Evolutionary conservation across 2,329 filamentous ascomycete genomes (phyloP), one percentile per base, ranked within the genome.

Genomic region (Blastomyces gilchristii): DNA sequence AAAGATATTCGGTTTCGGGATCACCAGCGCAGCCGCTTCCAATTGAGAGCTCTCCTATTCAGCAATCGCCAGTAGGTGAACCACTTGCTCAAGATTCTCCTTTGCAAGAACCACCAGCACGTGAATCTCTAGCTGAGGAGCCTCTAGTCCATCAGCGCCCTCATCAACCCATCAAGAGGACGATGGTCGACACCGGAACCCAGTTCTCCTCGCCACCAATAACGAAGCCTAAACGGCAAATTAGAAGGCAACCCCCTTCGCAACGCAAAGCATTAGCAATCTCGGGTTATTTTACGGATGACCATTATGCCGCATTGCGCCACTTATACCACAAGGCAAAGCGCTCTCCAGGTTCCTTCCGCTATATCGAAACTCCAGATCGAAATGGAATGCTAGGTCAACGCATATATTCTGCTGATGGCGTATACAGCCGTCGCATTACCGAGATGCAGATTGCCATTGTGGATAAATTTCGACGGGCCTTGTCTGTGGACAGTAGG

Each of bases 321-420:
- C 72, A 71, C 58, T 65, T 78, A 52, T 77, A 78, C 60, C 73
- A 70, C 61, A 63, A 73, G 64, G 75, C 76, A 47, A 75, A 76
- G 68, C 69, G 65, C 54, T 69, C 67, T 28, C 76, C 76, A 3
- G 73, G 76, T 50, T 69, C 67, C 3, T 76, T 78, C 62, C 70
- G 72, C 37, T 78, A 77, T 63, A 67, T 72, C 47, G 67, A 75
- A 37, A 68, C 71, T 11, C 67, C 71, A 22, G 69, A 72, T 18
- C 75, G 75, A 49, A 68, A 72, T 52, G 70, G 72, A 34, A 76
- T 78, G 62, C 71, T 78, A 58, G 76, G 76, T 37, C 74, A 76
- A 67, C 76, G 73, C 71, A 75, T 77, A 57, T 77, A 73, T 73
- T 77, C 75, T 2, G 76, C 75, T 22, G 75, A 78, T 67, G 74